Evolutionary conservation across 495 filamentous ascomycete genomes (phyloP).

Genomic region (Thermothielavioides terrestris): DNA sequence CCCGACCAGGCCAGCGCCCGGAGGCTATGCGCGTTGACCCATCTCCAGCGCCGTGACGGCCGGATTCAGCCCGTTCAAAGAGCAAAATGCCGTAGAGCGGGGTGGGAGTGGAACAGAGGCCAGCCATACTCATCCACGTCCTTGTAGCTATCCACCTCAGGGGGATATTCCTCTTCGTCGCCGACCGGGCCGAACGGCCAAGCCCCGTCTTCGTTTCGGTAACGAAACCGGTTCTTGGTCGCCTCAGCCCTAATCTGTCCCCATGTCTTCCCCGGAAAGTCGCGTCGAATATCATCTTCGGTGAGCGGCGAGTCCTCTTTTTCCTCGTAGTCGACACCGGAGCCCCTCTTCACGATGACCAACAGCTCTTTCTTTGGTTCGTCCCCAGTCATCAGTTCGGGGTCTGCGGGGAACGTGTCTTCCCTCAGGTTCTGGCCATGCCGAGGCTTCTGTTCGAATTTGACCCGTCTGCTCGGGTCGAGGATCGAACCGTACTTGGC

Average conservation of each 20-base stretch:
- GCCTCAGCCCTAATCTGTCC: background rate
- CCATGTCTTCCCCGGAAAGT: background rate
- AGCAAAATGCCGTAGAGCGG: no score
- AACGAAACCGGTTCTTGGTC: background rate
- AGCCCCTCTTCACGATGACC: background rate
- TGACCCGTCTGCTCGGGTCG: background rate
- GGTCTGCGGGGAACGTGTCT: background rate
- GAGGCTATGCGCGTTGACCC: no score
- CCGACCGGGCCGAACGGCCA: background rate
- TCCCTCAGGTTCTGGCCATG: background rate
- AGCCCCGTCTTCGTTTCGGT: background rate
- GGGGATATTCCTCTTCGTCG: background rate
- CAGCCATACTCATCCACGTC: background rate
- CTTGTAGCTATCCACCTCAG: background rate
- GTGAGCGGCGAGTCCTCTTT: background rate
- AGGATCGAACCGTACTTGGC: background rate
- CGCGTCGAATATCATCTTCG: background rate
- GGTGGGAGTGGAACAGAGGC: background rate
- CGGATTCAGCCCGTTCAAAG: no score
- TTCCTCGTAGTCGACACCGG: background rate
- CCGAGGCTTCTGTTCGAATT: background rate
- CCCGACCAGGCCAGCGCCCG: no score
- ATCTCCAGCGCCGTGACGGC: no score
- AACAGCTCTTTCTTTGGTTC: background rate
- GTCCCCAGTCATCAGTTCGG: background rate